A percentile compares a stretch with the other conserved stretches of the same genome.
These are phyloP conservation scores for Mycena vulgaris DNA, from an alignment of 768 basidiomycete genomes.

Conservation along the genomic window DNA sequence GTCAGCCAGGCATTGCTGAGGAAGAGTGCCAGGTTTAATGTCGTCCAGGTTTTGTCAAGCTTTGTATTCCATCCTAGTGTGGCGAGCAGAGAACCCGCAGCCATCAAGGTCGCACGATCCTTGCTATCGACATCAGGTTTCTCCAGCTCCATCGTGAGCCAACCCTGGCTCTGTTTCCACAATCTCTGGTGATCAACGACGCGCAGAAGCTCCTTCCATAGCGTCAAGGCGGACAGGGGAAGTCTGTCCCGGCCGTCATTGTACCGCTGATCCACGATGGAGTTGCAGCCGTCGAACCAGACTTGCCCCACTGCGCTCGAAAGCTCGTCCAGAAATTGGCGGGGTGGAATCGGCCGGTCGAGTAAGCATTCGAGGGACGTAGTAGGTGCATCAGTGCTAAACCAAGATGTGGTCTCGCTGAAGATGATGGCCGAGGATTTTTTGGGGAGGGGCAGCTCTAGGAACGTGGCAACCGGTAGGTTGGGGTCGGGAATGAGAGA, in stretches of 20 bases:
- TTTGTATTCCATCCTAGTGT: constrained; percentile 13
- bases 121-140: background rate
- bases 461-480: background rate
- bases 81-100: background rate
- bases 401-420: background rate
- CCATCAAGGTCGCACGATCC: background rate
- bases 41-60: background rate
- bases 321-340: background rate
- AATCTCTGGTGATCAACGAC: background rate
- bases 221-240: background rate
- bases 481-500: background rate
- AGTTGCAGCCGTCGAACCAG: constrained; percentile 11
- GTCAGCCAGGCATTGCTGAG: constrained; percentile 7
- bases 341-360: background rate
- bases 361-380: background rate
- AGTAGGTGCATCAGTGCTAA: background rate
- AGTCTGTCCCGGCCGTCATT: background rate
- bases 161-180: background rate
- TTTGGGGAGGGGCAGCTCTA: background rate
- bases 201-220: background rate
- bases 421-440: background rate
- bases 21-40: background rate
- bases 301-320: background rate
- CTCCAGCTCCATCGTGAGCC: background rate
- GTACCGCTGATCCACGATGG: background rate